Conservation (phyloP, 306 rosid species). For the Ormosia emarginata region DNA sequence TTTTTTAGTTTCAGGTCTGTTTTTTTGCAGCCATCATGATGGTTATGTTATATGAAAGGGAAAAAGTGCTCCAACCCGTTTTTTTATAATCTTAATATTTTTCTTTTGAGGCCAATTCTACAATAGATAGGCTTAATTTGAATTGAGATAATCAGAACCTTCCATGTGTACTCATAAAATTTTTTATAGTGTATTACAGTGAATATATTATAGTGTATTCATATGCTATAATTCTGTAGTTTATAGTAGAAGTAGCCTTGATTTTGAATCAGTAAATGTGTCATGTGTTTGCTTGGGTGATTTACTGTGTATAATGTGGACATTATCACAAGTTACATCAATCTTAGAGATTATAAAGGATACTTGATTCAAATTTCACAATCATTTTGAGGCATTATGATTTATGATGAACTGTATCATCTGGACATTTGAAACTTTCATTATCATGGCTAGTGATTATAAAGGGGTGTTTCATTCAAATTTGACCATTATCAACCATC, state of each 20-base stretch:
- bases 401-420: neutral
- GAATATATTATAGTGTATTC: neutral
- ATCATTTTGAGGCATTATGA: neutral
- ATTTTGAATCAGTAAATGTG: neutral
- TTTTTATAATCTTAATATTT: no score
- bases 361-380: neutral
- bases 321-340: neutral
- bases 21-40: neutral
- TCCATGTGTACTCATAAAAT: neutral
- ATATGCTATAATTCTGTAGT: neutral
- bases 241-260: neutral
- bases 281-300: neutral
- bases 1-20: neutral
- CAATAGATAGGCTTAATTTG: neutral
- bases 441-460: neutral
- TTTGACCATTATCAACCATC: neutral
- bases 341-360: neutral
- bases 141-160: neutral
- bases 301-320: neutral
- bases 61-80: neutral
- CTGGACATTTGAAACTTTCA: neutral
- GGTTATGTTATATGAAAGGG: neutral
- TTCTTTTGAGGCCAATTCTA: neutral
- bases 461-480: neutral
- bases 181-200: neutral